Conservation (phyloP, 345 rosid species). For the Triadica sebifera region DNA sequence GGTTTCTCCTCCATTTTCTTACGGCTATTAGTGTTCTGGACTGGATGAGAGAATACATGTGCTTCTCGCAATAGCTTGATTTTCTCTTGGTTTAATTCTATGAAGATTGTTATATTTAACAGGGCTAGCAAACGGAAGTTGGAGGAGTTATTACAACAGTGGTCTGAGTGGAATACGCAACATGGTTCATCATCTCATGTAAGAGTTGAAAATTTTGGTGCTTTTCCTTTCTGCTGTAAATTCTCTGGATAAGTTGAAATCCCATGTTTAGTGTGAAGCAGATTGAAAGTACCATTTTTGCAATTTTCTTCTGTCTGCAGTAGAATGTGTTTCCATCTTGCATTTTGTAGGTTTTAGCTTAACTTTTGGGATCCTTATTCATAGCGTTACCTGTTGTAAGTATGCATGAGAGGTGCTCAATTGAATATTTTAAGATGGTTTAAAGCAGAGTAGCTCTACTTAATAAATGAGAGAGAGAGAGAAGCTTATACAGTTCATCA, state of each 20-base stretch:
- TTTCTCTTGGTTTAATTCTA: constrained; percentile 16
- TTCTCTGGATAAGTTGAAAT: background rate
- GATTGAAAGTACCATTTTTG: background rate
- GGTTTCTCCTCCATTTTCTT: constrained; percentile 10
- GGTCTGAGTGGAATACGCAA: constrained; percentile 93
- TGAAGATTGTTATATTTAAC: constrained; percentile 19
- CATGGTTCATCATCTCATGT: constrained; percentile 51
- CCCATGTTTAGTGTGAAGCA: background rate
- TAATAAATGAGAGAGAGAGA: background rate
- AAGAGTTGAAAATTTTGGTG: constrained; percentile 14
- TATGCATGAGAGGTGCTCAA: background rate
- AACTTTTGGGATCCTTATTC: background rate
- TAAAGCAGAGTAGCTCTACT: background rate
- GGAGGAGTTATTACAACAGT: constrained; percentile 71
- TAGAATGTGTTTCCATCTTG: background rate
- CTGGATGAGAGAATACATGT: background rate
- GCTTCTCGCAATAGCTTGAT: constrained; percentile 9
- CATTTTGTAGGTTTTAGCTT: background rate
- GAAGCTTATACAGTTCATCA: background rate
- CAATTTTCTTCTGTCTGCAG: background rate
- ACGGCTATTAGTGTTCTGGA: background rate
- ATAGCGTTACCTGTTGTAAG: background rate
- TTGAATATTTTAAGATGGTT: background rate
- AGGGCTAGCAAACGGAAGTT: constrained; percentile 88
- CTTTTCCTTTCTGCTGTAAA: background rate